Evolutionary conservation across 768 basidiomycete genomes (phyloP), one percentile per base, ranked within the genome.

Genomic region (Lentinula aciculospora): DNA sequence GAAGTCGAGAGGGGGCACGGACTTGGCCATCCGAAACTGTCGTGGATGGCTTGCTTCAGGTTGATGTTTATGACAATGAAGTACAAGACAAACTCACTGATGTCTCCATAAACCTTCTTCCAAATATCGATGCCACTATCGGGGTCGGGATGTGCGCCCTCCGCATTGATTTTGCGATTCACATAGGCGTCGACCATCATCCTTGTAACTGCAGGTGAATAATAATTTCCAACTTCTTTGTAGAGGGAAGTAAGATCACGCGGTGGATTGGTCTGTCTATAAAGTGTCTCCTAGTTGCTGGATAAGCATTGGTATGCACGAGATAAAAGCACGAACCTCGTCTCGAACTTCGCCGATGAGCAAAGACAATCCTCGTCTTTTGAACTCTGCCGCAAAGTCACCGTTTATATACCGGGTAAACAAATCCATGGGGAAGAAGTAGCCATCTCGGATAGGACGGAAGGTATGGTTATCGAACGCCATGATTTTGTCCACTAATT

Each of bases 91-190:
- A 36, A 58, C 57, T 21, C 4, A 53, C 57, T 28, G 15, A 58
- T 58, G 31, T 58, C 57, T 25, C 57, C 57, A 15, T 53, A 58
- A 3, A 58, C 46, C 50, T 58, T 58, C 29, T 58, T 58, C 57
- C 57, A 58, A 42, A 15, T 19, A 27, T 58, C 57, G 27, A 58
- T 58, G 37, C 17, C 19, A 4, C 10, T 32, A 23, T 58, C 57
- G n/a, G 57, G 57, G 28, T 58, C 57, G 4, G 57, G 57, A 34
- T 58, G 57, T 45, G 57, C 57, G 9, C 57, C 49, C 4, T 19
- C 8, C 13, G 36, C 57, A 23, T 58, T 44, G 21, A 58, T 39
- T n/a, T 48, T 29, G 34, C 57, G 57, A 40, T 46, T 39, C 12
- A 40, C 37, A 25, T 58, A 58, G 17, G 50, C 48, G 39, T 58